Conservation (phyloP, 1,139 yeast genomes). For the Meyerozyma elateridarum region DNA sequence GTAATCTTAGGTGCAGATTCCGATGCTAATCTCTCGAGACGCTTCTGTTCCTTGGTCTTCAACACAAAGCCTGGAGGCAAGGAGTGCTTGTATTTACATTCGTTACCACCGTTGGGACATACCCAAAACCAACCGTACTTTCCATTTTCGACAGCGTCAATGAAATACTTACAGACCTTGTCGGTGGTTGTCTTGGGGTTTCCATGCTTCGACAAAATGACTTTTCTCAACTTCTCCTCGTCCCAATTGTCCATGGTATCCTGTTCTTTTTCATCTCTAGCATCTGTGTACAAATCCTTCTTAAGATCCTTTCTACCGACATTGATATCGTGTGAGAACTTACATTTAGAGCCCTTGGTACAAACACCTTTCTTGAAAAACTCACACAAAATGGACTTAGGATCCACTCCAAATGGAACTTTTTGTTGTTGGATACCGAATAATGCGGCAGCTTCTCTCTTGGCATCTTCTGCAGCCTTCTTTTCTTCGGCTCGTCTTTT, state of each 20-base stretch:
- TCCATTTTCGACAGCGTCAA: conserved; percentile 95
- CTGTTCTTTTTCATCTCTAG: conserved; percentile 60
- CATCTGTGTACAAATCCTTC: conserved; percentile 91
- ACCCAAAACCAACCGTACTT: conserved; percentile 99
- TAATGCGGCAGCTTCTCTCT: conserved; percentile 77
- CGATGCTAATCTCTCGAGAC: conserved; percentile 79
- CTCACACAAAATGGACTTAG: conserved; percentile 88
- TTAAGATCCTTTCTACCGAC: conserved; percentile 86
- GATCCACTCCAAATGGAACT: conserved; percentile 97
- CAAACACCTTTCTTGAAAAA: conserved; percentile 88
- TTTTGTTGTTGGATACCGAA: conserved; percentile 74
- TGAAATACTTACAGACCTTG: conserved; percentile 87
- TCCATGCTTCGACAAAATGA: conserved; percentile 88
- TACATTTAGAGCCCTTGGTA: conserved; percentile 87
- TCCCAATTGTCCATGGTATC: conserved; percentile 98
- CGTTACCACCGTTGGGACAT: conserved; percentile 92
- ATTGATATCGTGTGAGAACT: conserved; percentile 85
- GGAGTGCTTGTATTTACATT: conserved; percentile 94
- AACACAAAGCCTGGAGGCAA: conserved; percentile 94
- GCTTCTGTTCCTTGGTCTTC: conserved; percentile 93
- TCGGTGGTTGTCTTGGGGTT: conserved; percentile 93
- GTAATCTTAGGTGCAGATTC: conserved; percentile 89
- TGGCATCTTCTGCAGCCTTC: conserved; percentile 87
- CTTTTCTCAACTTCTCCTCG: conserved; percentile 86
- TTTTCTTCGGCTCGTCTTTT: conserved; percentile 78